Conservation (phyloP, 495 filamentous ascomycete genomes). For the Halenospora varia region DNA sequence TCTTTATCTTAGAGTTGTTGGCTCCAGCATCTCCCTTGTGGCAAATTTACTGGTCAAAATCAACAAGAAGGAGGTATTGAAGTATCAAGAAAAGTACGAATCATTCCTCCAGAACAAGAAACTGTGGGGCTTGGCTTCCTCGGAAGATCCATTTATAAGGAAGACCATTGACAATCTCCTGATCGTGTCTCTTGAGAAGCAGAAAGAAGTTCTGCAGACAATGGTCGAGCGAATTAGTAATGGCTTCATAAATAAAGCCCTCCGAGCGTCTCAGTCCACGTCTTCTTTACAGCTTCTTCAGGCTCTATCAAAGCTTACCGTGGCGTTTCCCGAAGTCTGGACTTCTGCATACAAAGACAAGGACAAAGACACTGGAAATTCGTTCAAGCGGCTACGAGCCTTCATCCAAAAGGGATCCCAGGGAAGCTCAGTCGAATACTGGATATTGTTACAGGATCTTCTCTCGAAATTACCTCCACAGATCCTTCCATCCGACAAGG, state of each 20-base stretch:
- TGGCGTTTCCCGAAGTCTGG: constrained; percentile 67
- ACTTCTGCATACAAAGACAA: constrained; percentile 58
- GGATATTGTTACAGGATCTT: constrained; percentile 59
- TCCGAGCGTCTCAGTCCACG: constrained; percentile 63
- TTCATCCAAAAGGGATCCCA: constrained; percentile 87
- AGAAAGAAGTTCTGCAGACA: constrained; percentile 41
- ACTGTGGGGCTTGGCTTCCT: constrained; percentile 70
- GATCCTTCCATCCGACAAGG: constrained; percentile 43
- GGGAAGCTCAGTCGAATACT: constrained; percentile 62
- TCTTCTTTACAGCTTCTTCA: constrained; percentile 68
- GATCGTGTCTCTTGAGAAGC: constrained; percentile 50
- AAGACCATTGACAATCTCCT: constrained; percentile 66
- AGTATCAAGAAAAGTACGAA: constrained; percentile 43
- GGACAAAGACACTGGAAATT: constrained; percentile 52
- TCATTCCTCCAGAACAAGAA: constrained; percentile 58
- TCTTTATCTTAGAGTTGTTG: constrained; percentile 79
- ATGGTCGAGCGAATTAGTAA: constrained; percentile 60
- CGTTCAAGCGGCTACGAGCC: constrained; percentile 56
- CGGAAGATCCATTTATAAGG: constrained; percentile 68
- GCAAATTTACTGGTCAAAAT: constrained; percentile 47
- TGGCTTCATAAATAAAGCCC: constrained; percentile 61
- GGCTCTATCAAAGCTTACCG: constrained; percentile 58
- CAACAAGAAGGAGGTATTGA: constrained; percentile 44
- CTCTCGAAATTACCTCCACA: constrained; percentile 54
- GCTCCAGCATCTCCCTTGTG: constrained; percentile 56